phyloP scores from a whole-genome alignment of 495 filamentous ascomycete genomes.

The Aspergillus mulundensis region DNA sequence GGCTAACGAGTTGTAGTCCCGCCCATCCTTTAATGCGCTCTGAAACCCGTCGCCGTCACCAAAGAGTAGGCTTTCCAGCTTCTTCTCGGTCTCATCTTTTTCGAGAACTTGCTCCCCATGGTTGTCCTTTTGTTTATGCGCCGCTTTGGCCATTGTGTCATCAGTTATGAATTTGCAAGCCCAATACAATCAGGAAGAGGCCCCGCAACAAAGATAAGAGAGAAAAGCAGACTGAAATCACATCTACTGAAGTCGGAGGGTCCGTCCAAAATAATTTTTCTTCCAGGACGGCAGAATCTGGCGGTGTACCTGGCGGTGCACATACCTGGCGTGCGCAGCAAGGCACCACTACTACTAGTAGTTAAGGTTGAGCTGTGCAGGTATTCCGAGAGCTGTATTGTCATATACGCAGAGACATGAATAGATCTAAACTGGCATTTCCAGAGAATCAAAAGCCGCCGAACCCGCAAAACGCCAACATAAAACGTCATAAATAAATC shows the following conservation, averaged over 20 bases:
- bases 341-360: background rate
- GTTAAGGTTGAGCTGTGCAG: background rate
- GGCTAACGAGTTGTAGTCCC: slow-evolving; percentile 31
- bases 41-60: slow-evolving; percentile 80
- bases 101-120: slow-evolving; percentile 48
- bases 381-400: background rate
- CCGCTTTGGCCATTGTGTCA: slow-evolving; percentile 29
- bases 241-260: background rate
- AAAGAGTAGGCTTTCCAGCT: slow-evolving; percentile 81
- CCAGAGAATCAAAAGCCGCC: background rate
- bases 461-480: slow-evolving; percentile 11
- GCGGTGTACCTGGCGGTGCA: slow-evolving; percentile 25
- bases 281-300: slow-evolving; percentile 19
- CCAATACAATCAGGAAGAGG: no score
- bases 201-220: background rate
- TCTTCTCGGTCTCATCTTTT: slow-evolving; percentile 76
- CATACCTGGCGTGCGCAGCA: no score
- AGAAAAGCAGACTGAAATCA: background rate
- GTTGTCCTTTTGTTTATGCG: slow-evolving; percentile 31
- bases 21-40: slow-evolving; percentile 55
- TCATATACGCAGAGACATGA: background rate
- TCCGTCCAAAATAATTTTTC: slow-evolving; percentile 27
- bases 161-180: background rate
- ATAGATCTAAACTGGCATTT: background rate
- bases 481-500: background rate